Evolutionary conservation across 2,329 filamentous ascomycete genomes (phyloP), one percentile per base, ranked within the genome.

Genomic region (Ceratocystis huliohia): DNA sequence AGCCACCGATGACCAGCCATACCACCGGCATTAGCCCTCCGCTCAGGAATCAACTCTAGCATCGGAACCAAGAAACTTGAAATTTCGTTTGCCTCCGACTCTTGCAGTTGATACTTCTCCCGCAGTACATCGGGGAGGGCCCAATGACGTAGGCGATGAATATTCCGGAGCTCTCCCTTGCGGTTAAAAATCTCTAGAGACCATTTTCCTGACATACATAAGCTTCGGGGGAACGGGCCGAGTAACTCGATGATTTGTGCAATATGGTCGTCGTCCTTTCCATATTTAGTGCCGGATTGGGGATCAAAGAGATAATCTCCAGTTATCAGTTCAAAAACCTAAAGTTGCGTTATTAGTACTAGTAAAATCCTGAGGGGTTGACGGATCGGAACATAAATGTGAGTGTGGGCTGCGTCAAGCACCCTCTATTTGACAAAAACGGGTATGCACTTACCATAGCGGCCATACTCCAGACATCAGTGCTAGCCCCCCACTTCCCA

Each of bases 391-490:
- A 28, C 10, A 13, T 25, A 13, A 57, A 44, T 20, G n/a, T 62
- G n/a, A 45, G 46, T 15, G 10, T 28, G 20, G 25, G 22, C 25
- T 28, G 48, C 1, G 22, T 25, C 8, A 65, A 25, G 50, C 53
- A 61, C 41, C 20, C 17, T n/a, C 50, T n/a, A 53, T 37, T 50
- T 25, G 15, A 37, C 10, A 22, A 44, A 44, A 41, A 64, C 50
- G 20, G 33, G n/a, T 33, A 15, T 41, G 13, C 37, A 74, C 85
- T 72, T 82, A 97, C 94, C 94, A 99, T 99, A 71, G 89, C 89
- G 68, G 94, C 92, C 94, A 99, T 99, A 77, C 93, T 97, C 94
- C 94, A 99, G 6, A 97, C 89, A 76, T 99, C 94, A 1, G 94
- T 97, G 74, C 93, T 97, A n/a, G 94, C 94, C 71, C 94, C 94